These are phyloP conservation scores for Rostrohypoxylon terebratum DNA, from an alignment of 495 filamentous ascomycete genomes.

Conservation along the genomic window DNA sequence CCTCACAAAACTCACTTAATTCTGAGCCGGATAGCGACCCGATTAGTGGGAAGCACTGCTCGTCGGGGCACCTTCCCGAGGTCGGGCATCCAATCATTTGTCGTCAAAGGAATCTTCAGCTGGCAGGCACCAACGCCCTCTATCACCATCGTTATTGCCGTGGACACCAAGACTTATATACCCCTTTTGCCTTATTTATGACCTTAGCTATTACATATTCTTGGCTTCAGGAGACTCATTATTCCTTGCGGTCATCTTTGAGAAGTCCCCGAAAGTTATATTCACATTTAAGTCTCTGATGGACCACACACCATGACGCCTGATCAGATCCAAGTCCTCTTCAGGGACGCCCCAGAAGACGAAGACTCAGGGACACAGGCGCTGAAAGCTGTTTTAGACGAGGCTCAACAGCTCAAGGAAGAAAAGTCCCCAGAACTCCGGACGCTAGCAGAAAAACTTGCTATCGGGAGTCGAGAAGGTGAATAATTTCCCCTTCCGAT, in stretches of 20 bases:
- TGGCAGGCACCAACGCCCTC: slow-evolving; percentile 7
- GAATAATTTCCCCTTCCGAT: slow-evolving; percentile 46
- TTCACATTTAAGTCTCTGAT: slow-evolving; percentile 13
- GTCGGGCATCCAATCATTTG: slow-evolving; percentile 13
- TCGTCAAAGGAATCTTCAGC: neutral
- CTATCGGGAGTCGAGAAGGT: slow-evolving; percentile 76
- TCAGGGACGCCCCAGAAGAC: slow-evolving; percentile 33
- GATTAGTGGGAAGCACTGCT: slow-evolving; percentile 16
- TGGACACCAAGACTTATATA: neutral
- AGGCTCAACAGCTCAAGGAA: slow-evolving; percentile 51
- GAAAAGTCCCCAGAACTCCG: slow-evolving; percentile 55
- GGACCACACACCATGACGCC: slow-evolving; percentile 34
- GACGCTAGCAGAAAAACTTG: slow-evolving; percentile 68
- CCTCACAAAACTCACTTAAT: slow-evolving; percentile 19
- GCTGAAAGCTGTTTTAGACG: slow-evolving; percentile 46
- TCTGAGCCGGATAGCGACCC: neutral
- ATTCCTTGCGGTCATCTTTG: neutral
- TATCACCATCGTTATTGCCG: slow-evolving; percentile 3
- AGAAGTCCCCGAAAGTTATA: neutral
- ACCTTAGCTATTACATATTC: neutral
- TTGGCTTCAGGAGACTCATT: neutral
- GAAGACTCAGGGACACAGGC: slow-evolving; percentile 36
- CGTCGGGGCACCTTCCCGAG: neutral
- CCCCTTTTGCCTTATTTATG: neutral
- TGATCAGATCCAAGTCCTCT: slow-evolving; percentile 38